Evolutionary conservation across 2,329 filamentous ascomycete genomes (phyloP).

Genomic region (Calonectria hongkongensis): DNA sequence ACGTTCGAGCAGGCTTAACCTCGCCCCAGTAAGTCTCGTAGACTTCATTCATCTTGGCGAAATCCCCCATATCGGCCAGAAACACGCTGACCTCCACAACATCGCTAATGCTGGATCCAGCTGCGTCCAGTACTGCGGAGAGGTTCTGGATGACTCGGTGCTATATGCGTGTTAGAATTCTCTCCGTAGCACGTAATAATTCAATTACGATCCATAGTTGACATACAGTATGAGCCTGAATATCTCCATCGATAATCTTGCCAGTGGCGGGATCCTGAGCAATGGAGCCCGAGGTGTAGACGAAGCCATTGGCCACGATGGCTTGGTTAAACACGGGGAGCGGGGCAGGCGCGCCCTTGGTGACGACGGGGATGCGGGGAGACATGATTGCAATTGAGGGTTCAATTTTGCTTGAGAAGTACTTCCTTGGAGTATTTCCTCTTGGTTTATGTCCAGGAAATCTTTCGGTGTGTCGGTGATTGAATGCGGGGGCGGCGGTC

Average conservation of each 20-base stretch:
- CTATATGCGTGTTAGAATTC: conserved; percentile 39
- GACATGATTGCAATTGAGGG: conserved; percentile 40
- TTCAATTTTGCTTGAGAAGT: background rate
- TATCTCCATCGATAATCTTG: conserved; percentile 77
- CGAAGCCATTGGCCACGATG: conserved; percentile 74
- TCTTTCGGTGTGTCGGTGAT: background rate
- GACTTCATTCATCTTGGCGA: conserved; percentile 82
- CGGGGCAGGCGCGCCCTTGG: conserved; percentile 51
- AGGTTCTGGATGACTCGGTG: conserved; percentile 81
- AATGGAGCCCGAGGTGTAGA: conserved; percentile 83
- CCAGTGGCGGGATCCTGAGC: conserved; percentile 75
- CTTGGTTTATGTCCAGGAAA: background rate
- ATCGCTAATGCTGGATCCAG: conserved; percentile 77
- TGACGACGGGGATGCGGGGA: conserved; percentile 46
- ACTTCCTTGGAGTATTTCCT: background rate
- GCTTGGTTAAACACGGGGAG: conserved; percentile 51
- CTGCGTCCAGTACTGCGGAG: conserved; percentile 79
- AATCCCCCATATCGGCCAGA: conserved; percentile 82
- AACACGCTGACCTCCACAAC: conserved; percentile 85
- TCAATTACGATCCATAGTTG: background rate
- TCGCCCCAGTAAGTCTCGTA: conserved; percentile 80
- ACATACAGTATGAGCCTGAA: conserved; percentile 77
- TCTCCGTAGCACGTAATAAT: background rate
- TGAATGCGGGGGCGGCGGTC: conserved; percentile 10
- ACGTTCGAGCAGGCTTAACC: conserved; percentile 64